Percentiles rank a stretch among this genome's conserved stretches.
phyloP scores from a whole-genome alignment of 257 asterid species.

The Lithospermum erythrorhizon region DNA sequence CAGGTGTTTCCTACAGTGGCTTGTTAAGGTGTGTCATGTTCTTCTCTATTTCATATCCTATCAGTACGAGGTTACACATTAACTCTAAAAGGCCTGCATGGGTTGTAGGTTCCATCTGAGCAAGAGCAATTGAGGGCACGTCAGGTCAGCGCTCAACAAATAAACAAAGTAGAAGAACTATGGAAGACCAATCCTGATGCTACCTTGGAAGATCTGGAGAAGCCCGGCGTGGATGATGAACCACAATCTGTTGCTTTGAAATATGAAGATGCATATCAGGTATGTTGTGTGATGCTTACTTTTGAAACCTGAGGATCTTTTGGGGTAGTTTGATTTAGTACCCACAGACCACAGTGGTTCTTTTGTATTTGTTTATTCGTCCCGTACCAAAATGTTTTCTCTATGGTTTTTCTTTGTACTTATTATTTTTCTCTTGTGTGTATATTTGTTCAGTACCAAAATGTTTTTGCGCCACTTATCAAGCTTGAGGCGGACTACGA shows the following conservation, averaged over 20 bases:
- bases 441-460: conserved; percentile 63
- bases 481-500: conserved; percentile 99
- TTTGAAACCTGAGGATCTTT: neutral
- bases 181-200: conserved; percentile 99
- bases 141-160: conserved; percentile 95
- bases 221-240: conserved; percentile 99
- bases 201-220: conserved; percentile 92
- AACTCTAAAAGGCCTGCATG: conserved; percentile 14
- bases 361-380: neutral
- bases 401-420: neutral
- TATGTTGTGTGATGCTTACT: conserved; percentile 8
- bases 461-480: conserved; percentile 95
- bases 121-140: conserved; percentile 98
- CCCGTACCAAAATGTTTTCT: neutral
- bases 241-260: conserved; percentile 88
- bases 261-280: conserved; percentile 99
- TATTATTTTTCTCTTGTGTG: neutral
- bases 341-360: neutral
- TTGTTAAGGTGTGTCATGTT: conserved; percentile 55
- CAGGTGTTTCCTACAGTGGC: conserved; percentile 96
- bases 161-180: conserved; percentile 95
- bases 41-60: conserved; percentile 6
- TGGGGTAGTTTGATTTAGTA: neutral
- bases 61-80: neutral
- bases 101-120: conserved; percentile 81